Conservation (phyloP, 345 rosid species). For the Kernera saxatilis region DNA sequence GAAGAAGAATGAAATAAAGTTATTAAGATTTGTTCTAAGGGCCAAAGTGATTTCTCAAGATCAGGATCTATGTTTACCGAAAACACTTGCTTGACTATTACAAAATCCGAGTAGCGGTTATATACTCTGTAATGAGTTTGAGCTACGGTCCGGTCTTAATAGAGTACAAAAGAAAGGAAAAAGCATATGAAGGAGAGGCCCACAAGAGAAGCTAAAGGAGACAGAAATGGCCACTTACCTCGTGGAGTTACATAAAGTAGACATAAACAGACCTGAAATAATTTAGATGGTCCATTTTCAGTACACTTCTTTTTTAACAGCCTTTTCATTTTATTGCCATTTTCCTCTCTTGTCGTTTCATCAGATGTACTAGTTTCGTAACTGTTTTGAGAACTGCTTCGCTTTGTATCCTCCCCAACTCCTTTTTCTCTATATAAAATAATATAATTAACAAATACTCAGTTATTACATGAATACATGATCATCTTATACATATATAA, state of each 20-base stretch:
- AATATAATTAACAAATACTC: neutral
- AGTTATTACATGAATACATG: neutral
- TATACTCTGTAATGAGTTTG: neutral
- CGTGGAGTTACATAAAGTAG: slow-evolving; percentile 25
- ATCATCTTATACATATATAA: neutral
- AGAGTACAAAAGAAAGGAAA: neutral
- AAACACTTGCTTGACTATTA: neutral
- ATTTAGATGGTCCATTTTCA: slow-evolving; percentile 18
- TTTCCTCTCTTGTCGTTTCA: slow-evolving; percentile 22
- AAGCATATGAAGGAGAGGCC: neutral
- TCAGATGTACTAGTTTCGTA: neutral
- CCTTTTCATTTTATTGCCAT: slow-evolving; percentile 13
- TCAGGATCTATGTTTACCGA: neutral
- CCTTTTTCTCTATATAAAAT: neutral
- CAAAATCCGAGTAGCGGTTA: neutral
- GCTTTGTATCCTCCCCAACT: neutral
- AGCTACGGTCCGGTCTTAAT: neutral
- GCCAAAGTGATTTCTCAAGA: neutral
- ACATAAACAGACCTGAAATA: slow-evolving; percentile 21
- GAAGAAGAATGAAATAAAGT: neutral
- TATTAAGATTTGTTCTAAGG: neutral
- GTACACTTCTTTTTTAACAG: neutral
- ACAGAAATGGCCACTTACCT: slow-evolving; percentile 30
- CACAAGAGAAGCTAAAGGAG: slow-evolving; percentile 22
- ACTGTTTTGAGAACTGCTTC: slow-evolving; percentile 14